Percentiles rank a stretch among this genome's conserved stretches.
Evolutionary conservation across 176 grass and related monocot genomes (phyloP).

Genomic region (Musa itinerans): DNA sequence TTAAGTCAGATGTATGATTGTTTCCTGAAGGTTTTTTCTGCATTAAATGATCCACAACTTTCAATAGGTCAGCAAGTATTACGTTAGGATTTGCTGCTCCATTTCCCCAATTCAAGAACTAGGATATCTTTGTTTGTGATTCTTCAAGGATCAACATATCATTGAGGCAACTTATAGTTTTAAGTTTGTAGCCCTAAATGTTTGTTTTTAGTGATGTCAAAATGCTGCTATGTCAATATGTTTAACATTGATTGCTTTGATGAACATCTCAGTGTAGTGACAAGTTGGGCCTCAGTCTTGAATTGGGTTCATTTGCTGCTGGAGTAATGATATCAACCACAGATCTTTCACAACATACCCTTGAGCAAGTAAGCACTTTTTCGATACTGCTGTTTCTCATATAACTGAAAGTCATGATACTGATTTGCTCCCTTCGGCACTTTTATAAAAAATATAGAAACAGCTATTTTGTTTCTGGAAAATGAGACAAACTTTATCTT

Average conservation of each 20-base stretch:
- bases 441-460: too few relatives aligned
- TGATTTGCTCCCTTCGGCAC: background rate
- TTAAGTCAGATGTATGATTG: too few relatives aligned
- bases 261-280: conserved; percentile 87
- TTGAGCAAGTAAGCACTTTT: conserved; percentile 72
- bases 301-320: conserved; percentile 97
- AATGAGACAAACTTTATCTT: background rate
- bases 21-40: too few relatives aligned
- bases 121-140: background rate
- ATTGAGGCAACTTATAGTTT: background rate
- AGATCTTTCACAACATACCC: conserved; percentile 93
- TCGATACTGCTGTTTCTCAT: background rate
- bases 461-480: too few relatives aligned
- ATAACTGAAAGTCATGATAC: background rate
- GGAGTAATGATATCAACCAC: conserved; percentile 99
- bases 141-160: background rate
- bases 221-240: conserved; percentile 1
- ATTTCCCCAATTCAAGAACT: background rate
- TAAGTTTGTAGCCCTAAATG: background rate
- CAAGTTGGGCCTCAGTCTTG: conserved; percentile 94
- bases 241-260: conserved; percentile 26
- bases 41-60: too few relatives aligned
- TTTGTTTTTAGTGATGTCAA: background rate
- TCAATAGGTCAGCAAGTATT: too few relatives aligned
- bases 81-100: too few relatives aligned